Conservation (phyloP, 1,139 yeast genomes). For the Protomyces macrosporus region DNA sequence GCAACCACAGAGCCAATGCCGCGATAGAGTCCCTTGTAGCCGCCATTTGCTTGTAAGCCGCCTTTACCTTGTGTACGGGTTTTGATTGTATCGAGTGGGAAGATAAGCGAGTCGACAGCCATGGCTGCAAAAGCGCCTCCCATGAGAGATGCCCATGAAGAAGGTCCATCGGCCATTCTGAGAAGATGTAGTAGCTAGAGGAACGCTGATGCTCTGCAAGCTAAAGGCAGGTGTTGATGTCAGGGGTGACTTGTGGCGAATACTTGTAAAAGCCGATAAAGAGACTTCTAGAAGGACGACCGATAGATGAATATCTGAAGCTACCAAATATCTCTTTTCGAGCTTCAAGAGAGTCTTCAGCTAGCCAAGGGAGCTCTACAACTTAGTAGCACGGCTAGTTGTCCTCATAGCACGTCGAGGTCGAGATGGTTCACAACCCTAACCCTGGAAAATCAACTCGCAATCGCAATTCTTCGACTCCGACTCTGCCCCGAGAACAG, state of each 20-base stretch:
- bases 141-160: constrained; percentile 9
- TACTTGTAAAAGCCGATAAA: too few species aligned
- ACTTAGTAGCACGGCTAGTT: too few species aligned
- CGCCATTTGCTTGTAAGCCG: constrained; percentile 88
- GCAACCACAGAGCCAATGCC: constrained; percentile 92
- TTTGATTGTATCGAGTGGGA: constrained; percentile 92
- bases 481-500: neutral
- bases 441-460: neutral
- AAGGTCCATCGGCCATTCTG: constrained; percentile 13
- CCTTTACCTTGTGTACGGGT: constrained; percentile 93
- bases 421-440: neutral
- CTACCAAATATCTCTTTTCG: too few species aligned
- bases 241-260: neutral
- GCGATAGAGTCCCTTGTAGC: constrained; percentile 80
- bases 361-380: too few species aligned
- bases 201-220: too few species aligned
- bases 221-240: neutral
- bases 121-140: constrained; percentile 93
- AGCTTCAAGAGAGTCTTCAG: too few species aligned
- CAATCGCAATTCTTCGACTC: neutral
- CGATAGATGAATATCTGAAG: too few species aligned
- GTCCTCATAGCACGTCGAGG: too few species aligned
- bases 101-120: constrained; percentile 85
- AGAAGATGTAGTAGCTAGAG: neutral
- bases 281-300: too few species aligned